Percentiles rank a stretch among this genome's conserved stretches.
These are phyloP conservation scores for Sarocladium oryzae DNA, from an alignment of 2,329 filamentous ascomycete species.

Conservation along the genomic window DNA sequence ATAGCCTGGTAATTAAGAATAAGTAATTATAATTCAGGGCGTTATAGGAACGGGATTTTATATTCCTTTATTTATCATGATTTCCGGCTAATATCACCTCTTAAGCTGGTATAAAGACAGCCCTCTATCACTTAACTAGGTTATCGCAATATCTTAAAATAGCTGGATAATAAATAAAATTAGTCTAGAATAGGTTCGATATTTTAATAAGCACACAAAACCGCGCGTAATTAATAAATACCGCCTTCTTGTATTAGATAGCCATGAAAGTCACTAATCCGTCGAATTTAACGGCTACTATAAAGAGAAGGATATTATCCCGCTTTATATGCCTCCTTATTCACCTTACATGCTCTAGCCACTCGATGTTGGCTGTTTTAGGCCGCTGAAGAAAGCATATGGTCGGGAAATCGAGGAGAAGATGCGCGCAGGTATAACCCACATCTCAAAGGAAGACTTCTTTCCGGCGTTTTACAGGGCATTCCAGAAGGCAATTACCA, in stretches of 20 bases:
- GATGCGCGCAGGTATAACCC: too few species aligned
- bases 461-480: conserved; percentile 21
- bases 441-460: too few species aligned
- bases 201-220: conserved; percentile 27
- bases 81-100: conserved; percentile 11
- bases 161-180: conserved; percentile 28
- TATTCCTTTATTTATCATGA: too few species aligned
- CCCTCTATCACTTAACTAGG: conserved; percentile 19
- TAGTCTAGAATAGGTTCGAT: too few species aligned
- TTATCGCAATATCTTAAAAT: conserved; percentile 24
- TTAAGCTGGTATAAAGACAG: conserved; percentile 15
- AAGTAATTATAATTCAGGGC: neutral
- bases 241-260: conserved; percentile 30
- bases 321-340: conserved; percentile 27
- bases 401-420: too few species aligned
- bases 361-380: conserved; percentile 31
- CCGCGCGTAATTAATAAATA: conserved; percentile 18
- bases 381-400: too few species aligned
- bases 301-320: conserved; percentile 28
- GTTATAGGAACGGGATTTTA: neutral
- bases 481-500: conserved; percentile 19
- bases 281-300: conserved; percentile 28
- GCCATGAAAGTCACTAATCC: too few species aligned
- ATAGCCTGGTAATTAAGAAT: neutral
- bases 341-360: conserved; percentile 31